Conservation (phyloP, 768 basidiomycete genomes). For the Lentinula raphanica region DNA sequence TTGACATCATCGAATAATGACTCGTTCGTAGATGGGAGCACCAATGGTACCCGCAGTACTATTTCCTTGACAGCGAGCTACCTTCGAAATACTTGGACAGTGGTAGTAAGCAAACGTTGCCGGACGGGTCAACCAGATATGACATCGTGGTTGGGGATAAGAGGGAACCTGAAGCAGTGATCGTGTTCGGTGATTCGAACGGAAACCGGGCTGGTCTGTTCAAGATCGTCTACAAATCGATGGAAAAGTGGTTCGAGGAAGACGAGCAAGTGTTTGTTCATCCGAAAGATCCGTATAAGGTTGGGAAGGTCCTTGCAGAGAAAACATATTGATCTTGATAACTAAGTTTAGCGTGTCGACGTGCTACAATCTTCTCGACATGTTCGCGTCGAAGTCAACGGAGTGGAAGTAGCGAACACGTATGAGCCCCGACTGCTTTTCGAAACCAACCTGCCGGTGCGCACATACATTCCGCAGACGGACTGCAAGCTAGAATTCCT, state of each 20-base stretch:
- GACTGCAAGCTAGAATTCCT: conserved; percentile 50
- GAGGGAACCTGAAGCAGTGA: conserved; percentile 35
- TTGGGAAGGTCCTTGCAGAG: conserved; percentile 15
- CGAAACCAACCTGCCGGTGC: conserved; percentile 51
- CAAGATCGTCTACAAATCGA: conserved; percentile 42
- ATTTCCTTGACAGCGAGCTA: conserved; percentile 43
- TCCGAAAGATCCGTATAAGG: conserved; percentile 69
- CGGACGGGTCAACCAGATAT: conserved; percentile 31
- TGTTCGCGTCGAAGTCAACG: conserved; percentile 53
- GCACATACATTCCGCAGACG: conserved; percentile 58
- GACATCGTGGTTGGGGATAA: conserved; percentile 41
- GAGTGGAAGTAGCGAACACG: conserved; percentile 60
- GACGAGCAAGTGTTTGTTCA: conserved; percentile 58
- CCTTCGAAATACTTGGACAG: conserved; percentile 35
- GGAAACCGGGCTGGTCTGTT: conserved; percentile 41
- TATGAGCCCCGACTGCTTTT: conserved; percentile 48
- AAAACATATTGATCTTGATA: neutral
- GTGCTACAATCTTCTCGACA: conserved; percentile 56
- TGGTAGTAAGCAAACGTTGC: conserved; percentile 16
- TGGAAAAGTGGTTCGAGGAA: conserved; percentile 67
- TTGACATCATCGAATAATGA: neutral
- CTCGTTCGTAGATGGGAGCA: conserved; percentile 50
- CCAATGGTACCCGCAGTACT: conserved; percentile 49
- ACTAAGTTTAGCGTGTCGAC: conserved; percentile 46
- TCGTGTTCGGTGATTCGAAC: conserved; percentile 18